Evolutionary conservation across 73 alveolate genomes (phyloP), one percentile per base, ranked within the genome.

Genomic region (Paramecium caudatum): DNA sequence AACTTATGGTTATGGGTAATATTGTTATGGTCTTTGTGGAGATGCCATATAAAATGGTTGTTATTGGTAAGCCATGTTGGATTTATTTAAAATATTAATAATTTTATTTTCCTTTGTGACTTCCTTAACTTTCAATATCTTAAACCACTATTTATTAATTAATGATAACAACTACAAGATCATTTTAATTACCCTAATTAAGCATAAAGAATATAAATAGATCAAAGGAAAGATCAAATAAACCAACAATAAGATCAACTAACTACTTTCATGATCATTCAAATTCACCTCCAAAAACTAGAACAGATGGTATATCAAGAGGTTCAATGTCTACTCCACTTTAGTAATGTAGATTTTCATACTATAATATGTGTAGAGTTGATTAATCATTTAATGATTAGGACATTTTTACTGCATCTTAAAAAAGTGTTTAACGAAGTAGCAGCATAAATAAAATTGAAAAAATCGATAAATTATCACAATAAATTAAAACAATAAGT

Each of bases 321-420:
- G 83, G 83, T 30, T 65, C 83, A 7, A 46, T 65, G 19, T 65
- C 83, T 30, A 65, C 83, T 65, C 83, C 83, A n/a, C 15, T 33
- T 9, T 5, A 65, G 19, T 33, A 65, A 32, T 36, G 50, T 12
- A 13, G 49, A 36, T 36, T 17, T 33, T 65, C 83, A n/a, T 65
- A 23, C 32, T 63, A 63, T 63, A 63, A 63, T 30, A 63, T 65
- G 17, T 30, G 12, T 32, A 65, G 49, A 65, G 47, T 33, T 13
- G 83, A 65, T 32, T 36, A 36, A 0, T 65, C 83, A 13, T 65
- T 65, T 36, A 65, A 65, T 65, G 83, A 65, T n/a, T n/a, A 65
- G 34, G 83, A 65, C 10, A n/a, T 65, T 9, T 65, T 65, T 65
- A 65, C 33, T 33, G 83, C 83, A 3, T 8, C 32, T 25, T 6